phyloP scores from a whole-genome alignment of 192 early-diverging fungal species.

The Backusella macrospora region DNA sequence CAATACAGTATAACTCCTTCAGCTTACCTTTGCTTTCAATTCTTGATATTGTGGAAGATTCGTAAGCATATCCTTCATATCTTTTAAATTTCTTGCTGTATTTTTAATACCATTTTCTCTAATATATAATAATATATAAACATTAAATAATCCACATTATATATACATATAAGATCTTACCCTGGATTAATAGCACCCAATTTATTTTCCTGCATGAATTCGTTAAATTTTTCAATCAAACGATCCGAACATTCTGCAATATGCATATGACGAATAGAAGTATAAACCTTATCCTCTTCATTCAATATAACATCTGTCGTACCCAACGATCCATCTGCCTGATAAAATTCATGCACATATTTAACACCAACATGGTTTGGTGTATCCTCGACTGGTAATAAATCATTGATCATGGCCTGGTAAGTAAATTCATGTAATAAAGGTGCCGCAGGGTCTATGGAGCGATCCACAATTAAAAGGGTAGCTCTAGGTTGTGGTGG shows the following conservation, averaged over 20 bases:
- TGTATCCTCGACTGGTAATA: conserved; percentile 60
- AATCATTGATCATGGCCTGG: conserved; percentile 96
- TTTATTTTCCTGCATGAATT: conserved; percentile 79
- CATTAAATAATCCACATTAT: neutral
- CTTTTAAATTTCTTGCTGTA: conserved; percentile 68
- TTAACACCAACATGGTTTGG: conserved; percentile 54
- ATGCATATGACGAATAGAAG: conserved; percentile 75
- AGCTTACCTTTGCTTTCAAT: conserved; percentile 62
- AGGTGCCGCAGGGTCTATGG: conserved; percentile 86
- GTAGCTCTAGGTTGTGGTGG: conserved; percentile 67
- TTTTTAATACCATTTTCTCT: conserved; percentile 39
- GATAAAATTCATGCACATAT: conserved; percentile 56
- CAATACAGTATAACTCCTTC: too few species aligned
- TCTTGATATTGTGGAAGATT: conserved; percentile 88
- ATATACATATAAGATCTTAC: neutral
- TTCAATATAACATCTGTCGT: conserved; percentile 62
- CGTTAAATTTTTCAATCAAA: conserved; percentile 71
- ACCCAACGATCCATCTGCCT: conserved; percentile 44
- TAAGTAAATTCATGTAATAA: conserved; percentile 99
- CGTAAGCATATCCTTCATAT: conserved; percentile 85
- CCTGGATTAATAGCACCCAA: conserved; percentile 28
- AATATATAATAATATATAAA: neutral
- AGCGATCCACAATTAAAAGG: conserved; percentile 89
- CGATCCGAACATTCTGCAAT: conserved; percentile 80
- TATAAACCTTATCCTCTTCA: conserved; percentile 80